Base-by-base conservation (phyloP, 352 stramenopile genomes). In the Pythium utonaiense region DNA sequence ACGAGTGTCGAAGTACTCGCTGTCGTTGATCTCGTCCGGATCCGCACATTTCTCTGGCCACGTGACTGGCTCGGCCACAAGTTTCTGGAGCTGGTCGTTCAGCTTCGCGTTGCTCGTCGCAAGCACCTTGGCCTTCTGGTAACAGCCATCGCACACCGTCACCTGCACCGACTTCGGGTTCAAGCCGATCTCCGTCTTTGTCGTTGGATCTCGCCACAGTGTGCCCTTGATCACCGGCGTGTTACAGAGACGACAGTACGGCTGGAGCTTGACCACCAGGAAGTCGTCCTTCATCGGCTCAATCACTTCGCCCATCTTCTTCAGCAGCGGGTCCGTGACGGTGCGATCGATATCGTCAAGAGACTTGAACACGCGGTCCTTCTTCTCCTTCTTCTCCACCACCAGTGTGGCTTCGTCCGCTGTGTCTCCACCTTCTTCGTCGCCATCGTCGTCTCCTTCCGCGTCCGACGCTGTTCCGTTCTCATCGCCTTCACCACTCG, bases 1-100 rank as follows among this genome's bases (percentile, higher is more conserved):
- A 34, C 97, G 90, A 54, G 97, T 99, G 71, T 99, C 97, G 33
- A 97, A 94, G 65, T 96, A 93, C 74, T 97, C 86, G 66, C 80
- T 92, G 57, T 96, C 85, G 54, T 92, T 88, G n/a, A 88, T 60
- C 50, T 92, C 82, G 64, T 94, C 82, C 5, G 81, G 83, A 49
- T 95, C 83, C 5, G 75, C 80, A 57, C 83, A 93, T 51, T 89
- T 88, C n/a, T 81, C 63, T 8, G 82, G 83, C 38, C 83, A 75
- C 34, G 70, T 77, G 27, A 92, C 78, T 6, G 66, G 73, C 28
- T 86, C 75, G 36, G 81, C 71, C 27, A 73, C 75, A 17, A 95
- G 65, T 10, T 53, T 70, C 30, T 78, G 74, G n/a, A 92, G 52
- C 28, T 72, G 59, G 6, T 67, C 57, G 47, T 85, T 70, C 22